These are phyloP conservation scores for Fusarium papillatum DNA, from an alignment of 2,329 filamentous ascomycete genomes.

Conservation along the genomic window DNA sequence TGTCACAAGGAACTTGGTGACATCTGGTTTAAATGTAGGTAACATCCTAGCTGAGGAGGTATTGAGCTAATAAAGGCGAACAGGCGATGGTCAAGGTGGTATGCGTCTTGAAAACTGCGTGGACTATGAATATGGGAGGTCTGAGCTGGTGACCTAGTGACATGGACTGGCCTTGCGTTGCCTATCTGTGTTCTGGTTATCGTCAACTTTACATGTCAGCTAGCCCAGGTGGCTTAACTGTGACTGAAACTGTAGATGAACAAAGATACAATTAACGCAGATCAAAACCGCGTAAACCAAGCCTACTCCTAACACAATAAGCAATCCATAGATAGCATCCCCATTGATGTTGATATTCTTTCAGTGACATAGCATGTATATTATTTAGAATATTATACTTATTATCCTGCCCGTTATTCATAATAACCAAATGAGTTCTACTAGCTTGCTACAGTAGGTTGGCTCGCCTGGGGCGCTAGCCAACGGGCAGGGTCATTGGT, in stretches of 20 bases:
- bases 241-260: not conserved
- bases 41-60: not conserved
- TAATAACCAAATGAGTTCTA: not conserved
- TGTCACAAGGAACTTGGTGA: not conserved
- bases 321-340: not conserved
- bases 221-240: not conserved
- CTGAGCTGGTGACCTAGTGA: not conserved
- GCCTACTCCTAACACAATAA: not conserved
- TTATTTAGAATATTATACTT: not conserved
- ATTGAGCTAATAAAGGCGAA: not conserved
- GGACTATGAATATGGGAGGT: not conserved
- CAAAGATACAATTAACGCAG: not conserved
- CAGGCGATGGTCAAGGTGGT: not conserved
- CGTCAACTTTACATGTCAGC: not conserved
- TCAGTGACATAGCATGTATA: not conserved
- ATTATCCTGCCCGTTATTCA: not conserved
- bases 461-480: no score
- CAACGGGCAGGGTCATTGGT: not conserved
- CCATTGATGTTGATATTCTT: not conserved
- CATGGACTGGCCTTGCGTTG: not conserved
- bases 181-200: not conserved
- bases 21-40: not conserved
- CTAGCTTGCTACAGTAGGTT: no score
- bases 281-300: not conserved
- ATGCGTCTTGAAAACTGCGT: not conserved